Percentiles rank a stretch among this genome's conserved stretches.
Conservation (phyloP, 2,329 filamentous ascomycete species). For the Dactylellina parvicollis region DNA sequence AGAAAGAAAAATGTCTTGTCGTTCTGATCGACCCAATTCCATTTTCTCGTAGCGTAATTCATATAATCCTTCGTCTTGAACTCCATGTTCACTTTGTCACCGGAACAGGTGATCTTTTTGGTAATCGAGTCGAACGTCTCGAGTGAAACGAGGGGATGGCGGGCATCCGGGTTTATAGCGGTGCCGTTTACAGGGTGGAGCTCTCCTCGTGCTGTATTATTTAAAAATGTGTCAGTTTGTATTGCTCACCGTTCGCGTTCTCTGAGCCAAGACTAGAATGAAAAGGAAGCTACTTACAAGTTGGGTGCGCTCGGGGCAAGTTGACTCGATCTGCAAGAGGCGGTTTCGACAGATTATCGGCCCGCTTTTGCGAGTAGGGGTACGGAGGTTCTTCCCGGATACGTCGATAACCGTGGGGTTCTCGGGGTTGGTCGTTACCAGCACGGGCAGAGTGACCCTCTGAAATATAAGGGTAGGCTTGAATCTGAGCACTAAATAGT, state of each 20-base stretch:
- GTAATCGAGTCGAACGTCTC: slow-evolving; percentile 23
- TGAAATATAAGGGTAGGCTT: too few species aligned
- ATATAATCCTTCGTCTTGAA: slow-evolving; percentile 12
- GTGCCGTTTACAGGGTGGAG: slow-evolving; percentile 24
- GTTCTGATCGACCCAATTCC: slow-evolving; percentile 33
- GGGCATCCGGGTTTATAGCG: slow-evolving; percentile 6
- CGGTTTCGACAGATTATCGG: slow-evolving; percentile 3
- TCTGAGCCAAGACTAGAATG: too few species aligned
- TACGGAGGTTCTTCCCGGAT: slow-evolving; percentile 11
- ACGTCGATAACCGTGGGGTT: not conserved
- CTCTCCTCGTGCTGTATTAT: not conserved
- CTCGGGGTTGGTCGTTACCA: not conserved
- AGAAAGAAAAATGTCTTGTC: slow-evolving; percentile 17
- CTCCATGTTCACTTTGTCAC: slow-evolving; percentile 1
- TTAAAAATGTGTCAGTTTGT: too few species aligned
- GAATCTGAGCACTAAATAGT: too few species aligned
- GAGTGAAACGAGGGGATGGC: slow-evolving; percentile 15
- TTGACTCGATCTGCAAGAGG: slow-evolving; percentile 10
- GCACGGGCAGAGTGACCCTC: not conserved
- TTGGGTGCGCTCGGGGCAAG: not conserved
- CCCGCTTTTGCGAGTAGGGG: slow-evolving; percentile 19
- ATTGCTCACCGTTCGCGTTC: too few species aligned
- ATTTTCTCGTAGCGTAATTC: slow-evolving; percentile 20
- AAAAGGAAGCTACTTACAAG: not conserved
- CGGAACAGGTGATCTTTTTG: slow-evolving; percentile 5